phyloP scores from a whole-genome alignment of 768 basidiomycete genomes.

The Gymnopilus dilepis region DNA sequence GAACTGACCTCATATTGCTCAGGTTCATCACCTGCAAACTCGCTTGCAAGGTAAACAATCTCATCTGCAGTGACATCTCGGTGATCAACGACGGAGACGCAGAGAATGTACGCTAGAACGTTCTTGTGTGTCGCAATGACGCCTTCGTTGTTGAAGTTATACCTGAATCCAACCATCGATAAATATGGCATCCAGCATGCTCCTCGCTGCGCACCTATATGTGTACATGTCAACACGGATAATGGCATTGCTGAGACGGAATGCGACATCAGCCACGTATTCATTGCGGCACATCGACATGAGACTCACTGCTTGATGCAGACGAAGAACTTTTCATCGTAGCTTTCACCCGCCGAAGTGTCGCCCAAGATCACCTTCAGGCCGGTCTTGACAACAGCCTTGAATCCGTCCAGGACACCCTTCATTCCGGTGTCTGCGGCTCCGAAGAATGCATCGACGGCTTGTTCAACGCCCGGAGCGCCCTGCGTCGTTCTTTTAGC shows the following conservation, averaged over 20 bases:
- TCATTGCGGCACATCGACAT: too few species aligned
- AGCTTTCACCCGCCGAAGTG: neutral
- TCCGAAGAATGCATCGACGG: neutral
- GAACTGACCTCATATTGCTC: slow-evolving; percentile 1
- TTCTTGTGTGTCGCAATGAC: slow-evolving; percentile 1
- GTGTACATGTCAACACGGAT: slow-evolving; percentile 4
- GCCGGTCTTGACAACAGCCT: neutral
- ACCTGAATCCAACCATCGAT: neutral
- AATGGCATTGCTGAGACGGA: slow-evolving; percentile 2
- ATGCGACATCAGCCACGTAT: too few species aligned
- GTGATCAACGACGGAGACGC: neutral
- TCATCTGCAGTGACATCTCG: neutral
- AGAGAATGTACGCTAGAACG: neutral
- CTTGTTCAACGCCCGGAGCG: neutral
- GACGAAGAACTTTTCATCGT: neutral
- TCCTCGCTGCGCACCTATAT: neutral
- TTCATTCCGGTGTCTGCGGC: neutral
- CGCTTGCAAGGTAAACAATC: slow-evolving; percentile 1
- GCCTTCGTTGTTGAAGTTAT: neutral
- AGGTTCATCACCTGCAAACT: neutral
- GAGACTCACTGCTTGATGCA: neutral
- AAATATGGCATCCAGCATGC: too few species aligned
- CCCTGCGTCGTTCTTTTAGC: too few species aligned
- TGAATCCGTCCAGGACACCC: neutral
- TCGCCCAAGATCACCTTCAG: neutral